Base-by-base conservation (phyloP, 1,284 basidiomycete species). In the Cystobasidium slooffiae region DNA sequence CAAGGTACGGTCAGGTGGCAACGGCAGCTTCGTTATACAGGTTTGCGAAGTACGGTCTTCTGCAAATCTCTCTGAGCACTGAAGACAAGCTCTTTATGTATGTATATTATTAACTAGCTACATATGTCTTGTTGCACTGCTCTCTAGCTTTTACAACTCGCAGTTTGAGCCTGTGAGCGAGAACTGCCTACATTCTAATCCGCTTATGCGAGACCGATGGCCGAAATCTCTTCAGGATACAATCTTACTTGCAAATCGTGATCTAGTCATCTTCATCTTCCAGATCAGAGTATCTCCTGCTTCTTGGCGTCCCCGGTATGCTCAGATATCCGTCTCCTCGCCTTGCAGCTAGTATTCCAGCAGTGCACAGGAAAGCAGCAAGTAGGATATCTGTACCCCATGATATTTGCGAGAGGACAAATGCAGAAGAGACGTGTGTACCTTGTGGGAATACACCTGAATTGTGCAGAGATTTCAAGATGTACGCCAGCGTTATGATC, bases 381-480 rank as follows among this genome's bases (percentile, higher is more conserved):
- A 68, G 55, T 18, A 59, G 55, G 10, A 68, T 59, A 31, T 68
- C 66, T 14, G 66, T 68, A 9, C 20, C 52, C 66, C 66, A 68
- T 16, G 66, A 68, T 44, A 68, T 59, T 58, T 68, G 66, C 20
- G 66, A 68, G 9, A 68, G 52, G 22, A 68, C 24, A 22, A 68
- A 68, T 46, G 53, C 66, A 10, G 52, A 56, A 14, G 66, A 56
- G 18, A 58, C 52, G 20, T 58, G 66, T 8, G 66, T 56, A 9
- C 53, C 55, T 9, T 37, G 53, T 47, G 66, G 66, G 53, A 68
- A 68, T 18, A 68, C 31, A 22, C 49, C 51, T 52, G 53, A 37
- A 41, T 59, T 56, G 52, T 47, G 53, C 8, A 68, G 66, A 7
- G 61, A 63, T 63, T 58, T 52, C 37, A 68, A 22, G 53, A 68